phyloP scores from a whole-genome alignment of 2,329 filamentous ascomycete species.

The Claviceps sp. region DNA sequence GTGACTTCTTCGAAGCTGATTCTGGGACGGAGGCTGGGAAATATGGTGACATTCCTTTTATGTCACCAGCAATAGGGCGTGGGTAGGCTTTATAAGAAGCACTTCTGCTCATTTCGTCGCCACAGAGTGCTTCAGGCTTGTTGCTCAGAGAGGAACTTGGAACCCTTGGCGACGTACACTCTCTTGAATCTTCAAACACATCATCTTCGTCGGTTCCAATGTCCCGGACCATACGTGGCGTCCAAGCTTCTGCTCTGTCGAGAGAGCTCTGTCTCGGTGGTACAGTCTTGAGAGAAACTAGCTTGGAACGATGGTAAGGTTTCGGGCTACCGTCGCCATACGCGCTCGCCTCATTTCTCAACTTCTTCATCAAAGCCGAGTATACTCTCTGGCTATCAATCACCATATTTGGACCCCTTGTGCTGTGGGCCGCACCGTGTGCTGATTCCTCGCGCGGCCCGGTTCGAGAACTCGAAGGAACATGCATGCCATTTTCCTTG shows the following conservation, averaged over 20 bases:
- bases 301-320: neutral
- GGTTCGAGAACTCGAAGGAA: conserved; percentile 23
- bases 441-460: neutral
- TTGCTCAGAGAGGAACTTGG: neutral
- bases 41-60: conserved; percentile 4
- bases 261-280: conserved; percentile 9
- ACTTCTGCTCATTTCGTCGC: neutral
- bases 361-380: conserved; percentile 47
- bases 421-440: conserved; percentile 5
- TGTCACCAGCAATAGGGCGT: conserved; percentile 5
- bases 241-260: conserved; percentile 9
- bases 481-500: conserved; percentile 35
- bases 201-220: conserved; percentile 21
- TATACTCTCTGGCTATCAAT: conserved; percentile 48
- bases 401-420: conserved; percentile 9
- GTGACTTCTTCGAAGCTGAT: conserved; percentile 9
- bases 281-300: conserved; percentile 1
- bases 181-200: conserved; percentile 14
- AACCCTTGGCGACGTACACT: neutral
- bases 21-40: neutral
- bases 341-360: conserved; percentile 25
- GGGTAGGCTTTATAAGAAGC: conserved; percentile 6
- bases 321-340: conserved; percentile 4
- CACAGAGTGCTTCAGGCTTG: neutral
- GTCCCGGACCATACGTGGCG: conserved; percentile 19